These are phyloP conservation scores for Eucalyptus coolabah DNA, from an alignment of 345 rosid genomes.

Conservation along the genomic window DNA sequence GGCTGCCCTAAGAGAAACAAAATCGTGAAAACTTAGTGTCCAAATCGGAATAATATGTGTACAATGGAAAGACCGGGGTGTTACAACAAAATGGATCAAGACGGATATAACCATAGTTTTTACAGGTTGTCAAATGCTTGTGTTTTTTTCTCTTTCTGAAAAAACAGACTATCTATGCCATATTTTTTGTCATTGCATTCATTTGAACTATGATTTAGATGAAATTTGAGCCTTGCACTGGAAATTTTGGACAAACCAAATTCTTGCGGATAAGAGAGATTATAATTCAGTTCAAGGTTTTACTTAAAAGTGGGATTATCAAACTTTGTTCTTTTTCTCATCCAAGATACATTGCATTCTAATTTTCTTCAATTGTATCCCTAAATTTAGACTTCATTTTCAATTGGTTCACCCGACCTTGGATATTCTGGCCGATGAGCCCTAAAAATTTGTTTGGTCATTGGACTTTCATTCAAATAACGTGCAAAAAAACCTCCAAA, in stretches of 20 bases:
- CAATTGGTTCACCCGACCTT: neutral
- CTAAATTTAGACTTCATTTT: neutral
- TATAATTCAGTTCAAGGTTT: neutral
- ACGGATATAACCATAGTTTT: neutral
- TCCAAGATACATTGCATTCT: too few species aligned
- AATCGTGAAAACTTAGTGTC: rapidly evolving
- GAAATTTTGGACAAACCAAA: neutral
- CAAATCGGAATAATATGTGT: too few species aligned
- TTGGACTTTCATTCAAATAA: too few species aligned
- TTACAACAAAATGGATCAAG: neutral
- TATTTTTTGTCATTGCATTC: neutral
- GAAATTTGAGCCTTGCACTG: neutral
- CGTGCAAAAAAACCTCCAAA: too few species aligned
- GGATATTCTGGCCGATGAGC: too few species aligned
- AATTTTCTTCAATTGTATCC: neutral
- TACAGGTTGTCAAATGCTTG: neutral
- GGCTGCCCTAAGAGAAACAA: too few species aligned
- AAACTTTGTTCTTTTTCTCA: too few species aligned
- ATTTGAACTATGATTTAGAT: neutral
- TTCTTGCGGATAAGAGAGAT: too few species aligned
- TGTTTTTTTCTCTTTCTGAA: neutral
- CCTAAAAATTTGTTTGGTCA: too few species aligned
- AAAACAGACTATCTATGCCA: neutral
- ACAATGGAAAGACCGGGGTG: too few species aligned
- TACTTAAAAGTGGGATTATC: too few species aligned